Base-by-base conservation (phyloP, 129 eudicot genomes). In the Flaveria ramosissima region DNA sequence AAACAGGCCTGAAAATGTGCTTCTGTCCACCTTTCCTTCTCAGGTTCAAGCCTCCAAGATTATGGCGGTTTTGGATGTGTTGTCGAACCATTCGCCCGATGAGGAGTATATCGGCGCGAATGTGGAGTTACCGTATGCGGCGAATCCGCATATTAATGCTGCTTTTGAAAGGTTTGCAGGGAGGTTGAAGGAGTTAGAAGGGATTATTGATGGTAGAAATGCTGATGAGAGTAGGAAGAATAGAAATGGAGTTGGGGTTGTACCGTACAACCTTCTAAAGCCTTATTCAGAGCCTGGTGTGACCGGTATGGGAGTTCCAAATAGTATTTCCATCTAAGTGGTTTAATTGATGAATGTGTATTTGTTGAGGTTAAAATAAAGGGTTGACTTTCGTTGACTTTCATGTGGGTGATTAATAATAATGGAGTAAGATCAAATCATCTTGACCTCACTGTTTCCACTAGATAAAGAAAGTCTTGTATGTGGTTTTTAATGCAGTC, bases 81-180 rank as follows among this genome's bases (percentile, higher is more conserved):
- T 92, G 55, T 92, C 97, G 11, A 84, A 23, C 32, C 97, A 92
- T 73, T 89, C 96, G 0, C 82, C 89, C 0, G 97, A 92, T 43
- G 96, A 92, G 80, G 96, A 92, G 83, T 92, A 92, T 6, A 80
- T 89, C 11, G 97, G 97, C 7, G 78, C n/a, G 1, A 27, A 69
- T 7, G 61, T 77, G 2, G 87, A 89, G 78, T 59, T 84, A 0
- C 60, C 75, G 4, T 92, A 83, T 84, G 87, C 74, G 3, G 87
- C 84, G 1, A 67, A 89, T 43, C 85, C 83, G 0, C 32, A 2
- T 0, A 79, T 88, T 9, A 89, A 84, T 4, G 83, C 80, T 0
- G 88, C 93, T 0, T 92, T 82, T 61, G 89, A 88, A 61, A 10
- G 43, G 0, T 92, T 87, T 47, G 59, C 17, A 57, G 83, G 85